Percentiles rank a stretch among this genome's conserved stretches.
phyloP scores from a whole-genome alignment of 2,329 filamentous ascomycete genomes.

The Grosmannia serpens region DNA sequence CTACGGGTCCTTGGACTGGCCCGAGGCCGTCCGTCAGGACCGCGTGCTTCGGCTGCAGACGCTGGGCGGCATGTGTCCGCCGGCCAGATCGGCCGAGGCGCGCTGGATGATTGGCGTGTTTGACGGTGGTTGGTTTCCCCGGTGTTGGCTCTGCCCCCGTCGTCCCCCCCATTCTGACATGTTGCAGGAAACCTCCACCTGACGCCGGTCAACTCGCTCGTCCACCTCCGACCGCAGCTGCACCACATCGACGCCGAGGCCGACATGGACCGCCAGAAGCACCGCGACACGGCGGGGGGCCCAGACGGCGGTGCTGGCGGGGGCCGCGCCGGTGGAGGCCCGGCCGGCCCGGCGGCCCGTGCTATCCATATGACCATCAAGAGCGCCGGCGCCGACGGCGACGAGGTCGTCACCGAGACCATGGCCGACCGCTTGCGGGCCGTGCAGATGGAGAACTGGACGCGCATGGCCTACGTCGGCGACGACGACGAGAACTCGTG shows the following conservation, averaged over 20 bases:
- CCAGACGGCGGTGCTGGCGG: constrained; percentile 20
- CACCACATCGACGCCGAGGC: constrained; percentile 81
- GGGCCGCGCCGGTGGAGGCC: constrained; percentile 21
- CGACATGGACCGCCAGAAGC: constrained; percentile 49
- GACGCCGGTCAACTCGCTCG: constrained; percentile 69
- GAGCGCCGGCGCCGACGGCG: constrained; percentile 50
- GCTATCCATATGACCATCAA: constrained; percentile 84
- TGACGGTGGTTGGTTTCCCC: constrained; percentile 49
- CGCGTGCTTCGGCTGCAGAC: constrained; percentile 72
- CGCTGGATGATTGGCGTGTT: constrained; percentile 94
- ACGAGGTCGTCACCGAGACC: constrained; percentile 52
- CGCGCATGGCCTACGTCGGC: constrained; percentile 65
- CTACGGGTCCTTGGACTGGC: constrained; percentile 43
- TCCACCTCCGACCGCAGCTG: constrained; percentile 83
- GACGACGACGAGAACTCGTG: constrained; percentile 69
- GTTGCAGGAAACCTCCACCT: constrained; percentile 68
- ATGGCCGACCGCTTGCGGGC: constrained; percentile 64
- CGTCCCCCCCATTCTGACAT: not conserved
- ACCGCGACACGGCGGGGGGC: constrained; percentile 10
- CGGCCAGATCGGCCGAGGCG: constrained; percentile 55
- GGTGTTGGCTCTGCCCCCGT: too few relatives aligned
- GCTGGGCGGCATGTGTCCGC: constrained; percentile 51
- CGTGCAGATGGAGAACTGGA: constrained; percentile 78
- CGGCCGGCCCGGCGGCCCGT: constrained; percentile 42
- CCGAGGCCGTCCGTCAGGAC: constrained; percentile 55